These are phyloP conservation scores for Taphrina communis DNA, from an alignment of 1,139 yeast species.

Conservation along the genomic window DNA sequence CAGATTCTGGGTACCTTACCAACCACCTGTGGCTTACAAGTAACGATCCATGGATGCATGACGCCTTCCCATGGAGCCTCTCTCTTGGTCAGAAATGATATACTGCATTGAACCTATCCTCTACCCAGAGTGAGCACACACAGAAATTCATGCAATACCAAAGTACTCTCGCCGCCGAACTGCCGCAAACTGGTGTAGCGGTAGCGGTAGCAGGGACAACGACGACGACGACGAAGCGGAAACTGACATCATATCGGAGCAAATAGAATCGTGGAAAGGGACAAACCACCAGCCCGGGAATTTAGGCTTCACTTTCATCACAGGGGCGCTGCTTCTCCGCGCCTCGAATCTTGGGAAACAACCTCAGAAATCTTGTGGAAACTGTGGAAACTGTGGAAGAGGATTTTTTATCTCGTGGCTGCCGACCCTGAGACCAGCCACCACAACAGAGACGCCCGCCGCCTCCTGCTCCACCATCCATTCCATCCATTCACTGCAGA, in stretches of 20 bases:
- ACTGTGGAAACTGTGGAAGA: no score
- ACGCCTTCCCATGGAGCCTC: neutral
- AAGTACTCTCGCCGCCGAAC: no score
- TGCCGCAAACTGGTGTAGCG: no score
- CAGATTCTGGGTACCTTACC: conserved; percentile 8
- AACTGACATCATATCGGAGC: conserved; percentile 2
- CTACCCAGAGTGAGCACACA: no score
- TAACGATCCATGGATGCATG: conserved; percentile 6
- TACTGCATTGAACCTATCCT: no score
- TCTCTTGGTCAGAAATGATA: no score
- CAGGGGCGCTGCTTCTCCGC: no score
- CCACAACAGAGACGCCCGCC: neutral
- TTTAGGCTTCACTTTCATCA: neutral
- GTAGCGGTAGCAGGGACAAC: neutral
- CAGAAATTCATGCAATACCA: no score
- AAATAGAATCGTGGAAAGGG: neutral
- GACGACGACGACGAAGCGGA: neutral
- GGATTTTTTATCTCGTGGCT: neutral
- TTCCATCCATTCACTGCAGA: neutral
- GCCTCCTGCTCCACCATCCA: conserved; percentile 5
- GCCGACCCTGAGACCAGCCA: neutral
- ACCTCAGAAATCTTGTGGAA: no score
- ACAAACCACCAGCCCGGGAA: neutral
- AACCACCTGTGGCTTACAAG: conserved; percentile 6
- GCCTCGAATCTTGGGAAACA: no score